These are phyloP conservation scores for Eimeria acervulina DNA, from an alignment of 169 alveolate species.

Conservation along the genomic window DNA sequence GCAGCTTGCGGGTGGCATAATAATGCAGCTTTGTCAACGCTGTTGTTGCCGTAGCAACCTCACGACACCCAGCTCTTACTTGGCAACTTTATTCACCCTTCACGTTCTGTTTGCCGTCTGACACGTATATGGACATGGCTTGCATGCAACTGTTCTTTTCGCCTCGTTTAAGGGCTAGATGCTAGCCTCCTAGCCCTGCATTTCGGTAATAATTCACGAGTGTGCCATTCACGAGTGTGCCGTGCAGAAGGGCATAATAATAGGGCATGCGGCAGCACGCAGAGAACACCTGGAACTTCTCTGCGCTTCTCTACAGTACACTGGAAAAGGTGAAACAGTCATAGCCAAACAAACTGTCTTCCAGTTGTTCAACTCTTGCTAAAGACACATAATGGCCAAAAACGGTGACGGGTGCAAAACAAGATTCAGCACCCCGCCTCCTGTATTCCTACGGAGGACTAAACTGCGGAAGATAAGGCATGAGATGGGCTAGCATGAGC, in stretches of 20 bases:
- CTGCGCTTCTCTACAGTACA: constrained; percentile 19
- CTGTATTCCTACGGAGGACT: constrained; percentile 15
- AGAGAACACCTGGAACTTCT: neutral
- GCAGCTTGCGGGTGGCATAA: neutral
- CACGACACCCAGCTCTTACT: neutral
- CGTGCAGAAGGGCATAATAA: neutral
- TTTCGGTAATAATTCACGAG: neutral
- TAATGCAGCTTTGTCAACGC: neutral
- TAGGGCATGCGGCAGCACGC: constrained; percentile 24
- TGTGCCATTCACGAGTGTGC: neutral
- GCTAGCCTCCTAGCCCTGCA: neutral
- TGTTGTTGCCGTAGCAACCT: neutral
- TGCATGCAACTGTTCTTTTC: neutral
- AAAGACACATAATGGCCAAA: neutral
- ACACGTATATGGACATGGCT: neutral
- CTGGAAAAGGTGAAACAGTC: constrained; percentile 35
- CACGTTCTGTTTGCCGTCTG: constrained; percentile 7
- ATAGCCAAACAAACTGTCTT: constrained; percentile 9
- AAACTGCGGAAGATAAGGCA: constrained; percentile 72
- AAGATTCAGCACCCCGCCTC: neutral
- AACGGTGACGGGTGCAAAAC: neutral
- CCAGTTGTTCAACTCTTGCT: constrained; percentile 29
- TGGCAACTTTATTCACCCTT: neutral
- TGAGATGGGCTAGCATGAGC: constrained; percentile 68
- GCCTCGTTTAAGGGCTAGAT: neutral